Percentiles rank a stretch among this genome's conserved stretches.
Evolutionary conservation across 2,329 filamentous ascomycete species (phyloP).

Genomic region (Diaporthe citriasiana): DNA sequence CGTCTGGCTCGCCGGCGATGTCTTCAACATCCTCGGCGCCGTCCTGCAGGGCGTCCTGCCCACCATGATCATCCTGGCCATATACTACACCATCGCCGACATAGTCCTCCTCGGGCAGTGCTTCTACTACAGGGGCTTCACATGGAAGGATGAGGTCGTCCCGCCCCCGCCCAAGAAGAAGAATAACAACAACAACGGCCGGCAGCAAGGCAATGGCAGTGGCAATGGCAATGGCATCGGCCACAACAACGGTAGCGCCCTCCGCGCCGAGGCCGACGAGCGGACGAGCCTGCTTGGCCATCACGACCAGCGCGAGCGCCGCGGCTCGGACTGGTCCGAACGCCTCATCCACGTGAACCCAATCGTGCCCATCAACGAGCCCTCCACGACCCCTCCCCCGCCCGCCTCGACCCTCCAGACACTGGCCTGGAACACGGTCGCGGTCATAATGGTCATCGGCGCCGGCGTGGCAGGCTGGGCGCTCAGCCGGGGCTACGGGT

Average conservation of each 20-base stretch:
- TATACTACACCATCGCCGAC: slow-evolving; percentile 94
- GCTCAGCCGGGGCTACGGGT: slow-evolving; percentile 68
- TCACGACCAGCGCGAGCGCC: slow-evolving; percentile 57
- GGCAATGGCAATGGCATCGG: not conserved
- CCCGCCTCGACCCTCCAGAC: slow-evolving; percentile 68
- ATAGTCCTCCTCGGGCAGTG: slow-evolving; percentile 89
- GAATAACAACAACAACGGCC: slow-evolving; percentile 29
- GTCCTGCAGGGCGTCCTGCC: slow-evolving; percentile 91
- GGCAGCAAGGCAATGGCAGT: slow-evolving; percentile 32
- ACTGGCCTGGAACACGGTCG: slow-evolving; percentile 79
- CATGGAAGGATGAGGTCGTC: slow-evolving; percentile 68
- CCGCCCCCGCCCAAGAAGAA: slow-evolving; percentile 58
- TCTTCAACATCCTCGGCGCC: slow-evolving; percentile 96
- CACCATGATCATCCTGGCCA: slow-evolving; percentile 94
- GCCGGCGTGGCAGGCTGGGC: slow-evolving; percentile 92
- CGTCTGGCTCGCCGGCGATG: slow-evolving; percentile 92
- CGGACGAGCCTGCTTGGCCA: slow-evolving; percentile 63
- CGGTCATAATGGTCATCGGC: slow-evolving; percentile 84
- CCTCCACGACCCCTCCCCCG: slow-evolving; percentile 57
- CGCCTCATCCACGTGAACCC: slow-evolving; percentile 79
- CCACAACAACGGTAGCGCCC: slow-evolving; percentile 20
- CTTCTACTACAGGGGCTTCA: slow-evolving; percentile 95
- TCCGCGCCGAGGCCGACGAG: slow-evolving; percentile 61
- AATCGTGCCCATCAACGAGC: slow-evolving; percentile 79
- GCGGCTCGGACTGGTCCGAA: slow-evolving; percentile 70